Conservation (phyloP, 257 asterid genomes). For the Avicennia marina region DNA sequence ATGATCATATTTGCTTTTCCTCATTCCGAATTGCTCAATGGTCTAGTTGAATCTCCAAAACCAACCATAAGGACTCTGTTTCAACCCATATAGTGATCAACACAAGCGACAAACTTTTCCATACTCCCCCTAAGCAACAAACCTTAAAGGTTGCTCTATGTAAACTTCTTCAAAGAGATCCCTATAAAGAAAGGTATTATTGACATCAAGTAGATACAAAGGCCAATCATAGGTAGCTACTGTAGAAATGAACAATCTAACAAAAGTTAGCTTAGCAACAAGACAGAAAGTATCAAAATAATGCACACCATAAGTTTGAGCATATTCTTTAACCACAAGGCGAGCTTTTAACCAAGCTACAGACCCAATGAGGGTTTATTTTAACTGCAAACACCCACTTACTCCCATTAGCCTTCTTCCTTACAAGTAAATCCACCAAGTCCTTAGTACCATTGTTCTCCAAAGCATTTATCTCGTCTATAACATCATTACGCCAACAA, state of each 20-base stretch:
- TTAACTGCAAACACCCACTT: conserved; percentile 5
- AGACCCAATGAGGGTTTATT: not conserved
- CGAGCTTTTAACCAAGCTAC: not conserved
- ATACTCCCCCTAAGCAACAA: not conserved
- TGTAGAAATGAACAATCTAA: not conserved
- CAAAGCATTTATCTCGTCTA: not conserved
- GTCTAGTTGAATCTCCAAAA: not conserved
- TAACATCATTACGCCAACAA: not conserved
- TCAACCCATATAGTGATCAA: not conserved
- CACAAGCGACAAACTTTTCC: not conserved
- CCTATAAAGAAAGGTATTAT: not conserved
- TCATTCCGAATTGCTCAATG: not conserved
- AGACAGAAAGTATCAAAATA: not conserved
- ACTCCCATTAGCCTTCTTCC: not conserved
- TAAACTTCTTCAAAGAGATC: not conserved
- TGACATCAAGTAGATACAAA: not conserved
- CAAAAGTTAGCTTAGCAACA: not conserved
- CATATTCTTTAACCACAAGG: conserved; percentile 1
- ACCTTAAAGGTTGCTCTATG: conserved; percentile 4
- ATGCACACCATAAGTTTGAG: not conserved
- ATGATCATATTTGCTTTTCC: not conserved
- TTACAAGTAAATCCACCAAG: not conserved
- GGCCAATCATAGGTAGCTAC: not conserved
- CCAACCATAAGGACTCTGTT: no score
- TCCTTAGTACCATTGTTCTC: not conserved